phyloP scores from a whole-genome alignment of 176 grass and related monocot genomes.

The Pontederia crassipes region DNA sequence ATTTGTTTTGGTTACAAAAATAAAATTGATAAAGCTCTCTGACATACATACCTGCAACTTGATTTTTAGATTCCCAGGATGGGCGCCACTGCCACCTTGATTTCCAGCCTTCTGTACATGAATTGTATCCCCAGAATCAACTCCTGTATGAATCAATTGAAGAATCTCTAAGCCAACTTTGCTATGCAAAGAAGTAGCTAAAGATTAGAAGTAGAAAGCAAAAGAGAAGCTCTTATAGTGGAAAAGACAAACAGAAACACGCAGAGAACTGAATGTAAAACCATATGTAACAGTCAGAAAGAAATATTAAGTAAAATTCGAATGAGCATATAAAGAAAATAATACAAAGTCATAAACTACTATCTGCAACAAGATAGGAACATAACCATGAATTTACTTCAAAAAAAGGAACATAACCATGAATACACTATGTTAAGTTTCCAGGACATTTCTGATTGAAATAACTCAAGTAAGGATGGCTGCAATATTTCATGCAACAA shows the following conservation, averaged over 20 bases:
- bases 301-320: no score
- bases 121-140: constrained; percentile 82
- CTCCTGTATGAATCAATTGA: constrained; percentile 42
- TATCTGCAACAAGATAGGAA: neutral
- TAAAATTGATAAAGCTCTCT: constrained; percentile 15
- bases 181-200: neutral
- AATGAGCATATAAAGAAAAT: neutral
- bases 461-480: no score
- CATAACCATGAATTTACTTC: no score
- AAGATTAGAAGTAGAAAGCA: neutral
- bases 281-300: no score
- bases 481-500: no score
- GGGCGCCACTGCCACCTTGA: constrained; percentile 50
- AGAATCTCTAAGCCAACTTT: neutral
- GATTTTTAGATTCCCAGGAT: constrained; percentile 67
- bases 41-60: constrained; percentile 45
- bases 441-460: no score
- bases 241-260: neutral
- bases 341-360: neutral
- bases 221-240: neutral
- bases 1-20: neutral
- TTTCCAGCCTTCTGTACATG: constrained; percentile 65
- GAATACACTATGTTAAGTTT: no score
- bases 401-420: no score
- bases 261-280: no score